Conservation (phyloP, 2,329 filamentous ascomycete species). For the Byssochlamys sp. region DNA sequence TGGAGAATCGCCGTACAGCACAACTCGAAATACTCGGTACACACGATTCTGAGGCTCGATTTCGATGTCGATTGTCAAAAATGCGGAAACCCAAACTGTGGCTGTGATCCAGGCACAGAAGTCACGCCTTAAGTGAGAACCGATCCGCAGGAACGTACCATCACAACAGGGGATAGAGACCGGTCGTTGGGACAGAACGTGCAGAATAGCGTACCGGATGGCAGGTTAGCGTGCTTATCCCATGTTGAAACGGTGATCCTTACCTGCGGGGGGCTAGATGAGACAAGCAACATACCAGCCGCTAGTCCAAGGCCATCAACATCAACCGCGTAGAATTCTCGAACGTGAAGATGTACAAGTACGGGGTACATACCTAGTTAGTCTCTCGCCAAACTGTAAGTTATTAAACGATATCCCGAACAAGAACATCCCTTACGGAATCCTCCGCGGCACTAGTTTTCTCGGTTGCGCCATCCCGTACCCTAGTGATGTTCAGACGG, state of each 20-base stretch:
- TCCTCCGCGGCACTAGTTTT: neutral
- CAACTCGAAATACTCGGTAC: neutral
- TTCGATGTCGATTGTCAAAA: neutral
- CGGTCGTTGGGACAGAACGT: neutral
- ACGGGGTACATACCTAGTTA: neutral
- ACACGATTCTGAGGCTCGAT: neutral
- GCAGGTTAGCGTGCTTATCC: neutral
- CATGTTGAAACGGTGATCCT: neutral
- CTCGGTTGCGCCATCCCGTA: neutral
- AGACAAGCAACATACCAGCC: neutral
- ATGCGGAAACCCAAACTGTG: neutral
- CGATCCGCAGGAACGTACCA: neutral
- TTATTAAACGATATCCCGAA: neutral
- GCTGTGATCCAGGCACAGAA: neutral
- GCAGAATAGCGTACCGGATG: neutral
- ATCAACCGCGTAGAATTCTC: neutral
- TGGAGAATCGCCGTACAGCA: neutral
- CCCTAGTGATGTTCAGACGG: neutral
- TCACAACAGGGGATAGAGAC: neutral
- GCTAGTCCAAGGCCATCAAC: neutral
- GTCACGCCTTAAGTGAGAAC: neutral
- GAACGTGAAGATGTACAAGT: neutral
- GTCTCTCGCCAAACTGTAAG: neutral
- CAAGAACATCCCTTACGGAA: neutral
- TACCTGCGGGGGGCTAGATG: neutral